These are phyloP conservation scores for Vitis labrusca DNA, from an alignment of 164 flowering plant genomes.

Conservation along the genomic window DNA sequence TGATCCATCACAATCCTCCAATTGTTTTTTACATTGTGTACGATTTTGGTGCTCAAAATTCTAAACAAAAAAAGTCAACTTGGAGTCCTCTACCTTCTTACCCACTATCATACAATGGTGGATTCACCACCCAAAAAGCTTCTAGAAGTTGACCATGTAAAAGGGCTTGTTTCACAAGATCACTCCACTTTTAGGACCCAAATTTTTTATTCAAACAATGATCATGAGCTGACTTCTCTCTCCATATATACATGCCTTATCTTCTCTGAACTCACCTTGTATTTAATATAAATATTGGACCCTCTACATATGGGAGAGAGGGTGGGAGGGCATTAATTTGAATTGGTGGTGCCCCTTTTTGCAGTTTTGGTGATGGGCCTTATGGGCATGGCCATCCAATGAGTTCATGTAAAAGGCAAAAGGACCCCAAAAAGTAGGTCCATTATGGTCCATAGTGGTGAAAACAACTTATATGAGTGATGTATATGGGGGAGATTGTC, in stretches of 20 bases:
- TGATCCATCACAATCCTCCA: too few species aligned
- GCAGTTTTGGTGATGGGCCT: too few species aligned
- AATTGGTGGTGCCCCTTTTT: too few species aligned
- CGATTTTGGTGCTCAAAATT: neutral
- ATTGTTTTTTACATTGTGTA: neutral
- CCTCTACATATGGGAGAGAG: too few species aligned
- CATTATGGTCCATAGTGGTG: too few species aligned
- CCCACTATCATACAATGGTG: neutral
- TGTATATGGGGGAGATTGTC: too few species aligned
- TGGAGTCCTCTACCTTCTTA: neutral
- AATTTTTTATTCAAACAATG: neutral
- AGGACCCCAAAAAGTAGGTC: too few species aligned
- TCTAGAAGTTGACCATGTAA: constrained; percentile 4
- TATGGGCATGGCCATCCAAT: too few species aligned
- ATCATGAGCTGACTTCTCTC: constrained; percentile 3
- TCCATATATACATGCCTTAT: neutral
- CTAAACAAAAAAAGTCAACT: neutral
- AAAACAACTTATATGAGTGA: too few species aligned
- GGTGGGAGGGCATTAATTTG: too few species aligned
- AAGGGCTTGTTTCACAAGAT: neutral
- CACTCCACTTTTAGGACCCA: neutral
- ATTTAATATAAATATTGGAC: neutral
- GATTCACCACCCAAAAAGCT: neutral
- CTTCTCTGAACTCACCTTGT: neutral
- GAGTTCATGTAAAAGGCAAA: too few species aligned